Evolutionary conservation across 805 yeast genomes (phyloP).

Genomic region (Kodamaea neixiangensis): DNA sequence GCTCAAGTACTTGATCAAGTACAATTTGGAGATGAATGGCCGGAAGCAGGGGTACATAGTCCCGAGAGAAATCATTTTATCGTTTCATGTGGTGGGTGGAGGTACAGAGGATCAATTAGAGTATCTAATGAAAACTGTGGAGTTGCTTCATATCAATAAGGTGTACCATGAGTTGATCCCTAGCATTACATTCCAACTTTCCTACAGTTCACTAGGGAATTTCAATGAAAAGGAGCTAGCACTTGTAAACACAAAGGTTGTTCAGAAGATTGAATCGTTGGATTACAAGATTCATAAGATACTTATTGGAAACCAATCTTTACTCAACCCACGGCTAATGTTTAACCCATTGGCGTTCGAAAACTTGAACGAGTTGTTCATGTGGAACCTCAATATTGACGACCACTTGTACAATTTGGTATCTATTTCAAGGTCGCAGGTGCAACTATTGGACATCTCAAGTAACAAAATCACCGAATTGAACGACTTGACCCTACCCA

Average conservation of each 20-base stretch:
- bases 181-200: slow-evolving; percentile 12
- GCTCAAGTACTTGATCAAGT: slow-evolving; percentile 11
- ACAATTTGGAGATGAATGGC: slow-evolving; percentile 7
- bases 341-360: slow-evolving; percentile 11
- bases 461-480: slow-evolving; percentile 19
- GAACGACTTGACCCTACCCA: slow-evolving; percentile 15
- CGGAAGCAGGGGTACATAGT: slow-evolving; percentile 4
- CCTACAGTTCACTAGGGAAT: slow-evolving; percentile 10
- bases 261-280: slow-evolving; percentile 12
- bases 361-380: slow-evolving; percentile 14
- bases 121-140: slow-evolving; percentile 15
- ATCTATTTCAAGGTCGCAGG: slow-evolving; percentile 1
- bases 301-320: slow-evolving; percentile 12
- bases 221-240: slow-evolving; percentile 4
- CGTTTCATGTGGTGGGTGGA: slow-evolving; percentile 1
- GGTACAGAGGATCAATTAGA: slow-evolving; percentile 11
- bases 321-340: neutral
- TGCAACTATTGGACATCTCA: slow-evolving; percentile 16
- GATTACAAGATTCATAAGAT: slow-evolving; percentile 15
- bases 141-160: slow-evolving; percentile 18
- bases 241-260: slow-evolving; percentile 10
- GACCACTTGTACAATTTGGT: slow-evolving; percentile 6
- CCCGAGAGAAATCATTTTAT: slow-evolving; percentile 9
- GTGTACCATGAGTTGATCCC: slow-evolving; percentile 15
- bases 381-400: slow-evolving; percentile 16